These are phyloP conservation scores for Pythium guiyangense DNA, from an alignment of 352 stramenopile species.

Conservation along the genomic window DNA sequence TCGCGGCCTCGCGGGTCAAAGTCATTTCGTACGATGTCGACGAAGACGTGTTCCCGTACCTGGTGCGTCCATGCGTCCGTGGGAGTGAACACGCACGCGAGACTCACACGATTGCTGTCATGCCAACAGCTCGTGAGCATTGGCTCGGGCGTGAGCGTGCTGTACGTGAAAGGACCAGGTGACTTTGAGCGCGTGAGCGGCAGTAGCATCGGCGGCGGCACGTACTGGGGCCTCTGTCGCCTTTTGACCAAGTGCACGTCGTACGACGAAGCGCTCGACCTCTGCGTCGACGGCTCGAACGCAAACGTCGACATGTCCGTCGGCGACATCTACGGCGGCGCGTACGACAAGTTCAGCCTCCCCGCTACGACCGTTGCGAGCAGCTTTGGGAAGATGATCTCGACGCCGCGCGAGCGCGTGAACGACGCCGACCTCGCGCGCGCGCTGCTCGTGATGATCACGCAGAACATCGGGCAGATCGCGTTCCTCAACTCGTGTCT, in stretches of 20 bases:
- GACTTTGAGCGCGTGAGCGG: slow-evolving; percentile 97
- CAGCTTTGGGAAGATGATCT: slow-evolving; percentile 95
- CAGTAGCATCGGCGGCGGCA: slow-evolving; percentile 97
- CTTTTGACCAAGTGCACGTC: slow-evolving; percentile 89
- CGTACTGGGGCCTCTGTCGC: slow-evolving; percentile 97
- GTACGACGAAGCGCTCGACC: slow-evolving; percentile 83
- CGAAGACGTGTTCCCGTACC: slow-evolving; percentile 81
- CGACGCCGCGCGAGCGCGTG: slow-evolving; percentile 55
- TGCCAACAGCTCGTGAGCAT: slow-evolving; percentile 93
- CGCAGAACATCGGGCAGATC: slow-evolving; percentile 97
- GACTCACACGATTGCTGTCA: background rate
- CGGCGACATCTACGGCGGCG: slow-evolving; percentile 98
- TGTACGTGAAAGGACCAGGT: slow-evolving; percentile 91
- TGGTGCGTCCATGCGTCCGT: slow-evolving; percentile 31
- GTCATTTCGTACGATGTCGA: slow-evolving; percentile 73
- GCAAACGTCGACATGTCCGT: slow-evolving; percentile 96
- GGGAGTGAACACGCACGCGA: background rate
- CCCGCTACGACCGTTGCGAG: slow-evolving; percentile 91
- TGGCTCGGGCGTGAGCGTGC: slow-evolving; percentile 96
- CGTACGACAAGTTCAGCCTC: slow-evolving; percentile 94
- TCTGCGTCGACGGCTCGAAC: slow-evolving; percentile 77
- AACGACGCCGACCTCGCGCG: slow-evolving; percentile 95
- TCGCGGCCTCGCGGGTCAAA: slow-evolving; percentile 71
- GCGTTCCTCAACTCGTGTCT: slow-evolving; percentile 98
- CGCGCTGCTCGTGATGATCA: slow-evolving; percentile 98